Base-by-base conservation (phyloP, 352 stramenopile genomes). In the Phytophthora multivora region DNA sequence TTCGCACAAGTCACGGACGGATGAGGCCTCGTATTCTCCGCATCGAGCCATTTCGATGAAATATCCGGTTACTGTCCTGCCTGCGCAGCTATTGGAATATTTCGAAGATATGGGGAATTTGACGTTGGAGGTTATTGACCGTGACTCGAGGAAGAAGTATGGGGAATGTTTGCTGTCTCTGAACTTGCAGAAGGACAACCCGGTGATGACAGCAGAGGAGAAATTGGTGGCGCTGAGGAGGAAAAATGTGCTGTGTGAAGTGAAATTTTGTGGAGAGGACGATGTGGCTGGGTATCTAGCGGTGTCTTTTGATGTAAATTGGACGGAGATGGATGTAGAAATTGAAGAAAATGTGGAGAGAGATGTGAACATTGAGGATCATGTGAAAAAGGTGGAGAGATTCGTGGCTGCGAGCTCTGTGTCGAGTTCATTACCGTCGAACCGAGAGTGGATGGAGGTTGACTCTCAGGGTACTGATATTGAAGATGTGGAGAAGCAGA, bases 81-180 rank as follows among this genome's bases (percentile, higher is more conserved):
- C 79, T 0, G 50, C 63, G 16, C 62, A 73, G 23, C 53, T 89
- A n/a, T 15, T 78, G 18, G 80, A 76, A 26, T 89, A 89, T 54
- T 80, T 89, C 21, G 49, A 66, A 10, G 80, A 87, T 47, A 85
- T 87, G 80, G 63, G 66, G 51, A 47, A 85, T 51, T 59, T 93
- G 21, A 56, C 64, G 33, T 42, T 91, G 16, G 83, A 93, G 23
- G 79, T 93, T 51, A 78, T 90, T 25, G 81, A 93, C 49, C 76
- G 75, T 30, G 28, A 26, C 3, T 75, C 73, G 1, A 53, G 78
- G 10, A 77, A 60, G 18, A 76, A 77, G 26, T 57, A 75, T 21
- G 83, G 82, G 4, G 53, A 65, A 19, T 80, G 71, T 31, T 51
- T 28, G 1, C 12, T 85, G 10, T 46, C 61, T 42, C 36, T 85